Conservation (phyloP, 192 early-diverging fungal species). For the Coemansia sp. region DNA sequence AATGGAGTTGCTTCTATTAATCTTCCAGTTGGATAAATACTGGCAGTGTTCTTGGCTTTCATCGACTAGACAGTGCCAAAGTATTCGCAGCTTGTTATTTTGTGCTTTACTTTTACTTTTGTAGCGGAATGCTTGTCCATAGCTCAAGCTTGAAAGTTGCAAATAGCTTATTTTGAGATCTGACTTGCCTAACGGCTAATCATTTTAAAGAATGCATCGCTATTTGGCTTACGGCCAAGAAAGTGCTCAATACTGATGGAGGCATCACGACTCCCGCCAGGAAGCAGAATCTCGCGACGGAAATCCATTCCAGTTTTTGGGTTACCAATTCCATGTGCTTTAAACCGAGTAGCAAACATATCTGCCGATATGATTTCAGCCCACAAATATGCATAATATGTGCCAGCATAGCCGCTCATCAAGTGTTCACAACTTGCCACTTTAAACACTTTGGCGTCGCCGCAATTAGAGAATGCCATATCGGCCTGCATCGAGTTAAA, state of each 20-base stretch:
- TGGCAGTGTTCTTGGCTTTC: not conserved
- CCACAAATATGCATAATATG: constrained; percentile 71
- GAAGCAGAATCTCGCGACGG: constrained; percentile 13
- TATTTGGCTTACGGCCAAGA: constrained; percentile 8
- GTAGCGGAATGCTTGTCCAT: not conserved
- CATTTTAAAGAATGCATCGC: constrained; percentile 2
- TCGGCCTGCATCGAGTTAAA: constrained; percentile 30
- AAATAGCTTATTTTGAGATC: not conserved
- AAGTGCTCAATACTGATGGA: constrained; percentile 1
- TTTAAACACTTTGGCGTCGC: constrained; percentile 43
- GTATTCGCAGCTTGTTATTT: not conserved
- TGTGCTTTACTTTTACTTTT: not conserved
- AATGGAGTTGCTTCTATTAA: not conserved
- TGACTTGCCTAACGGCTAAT: not conserved
- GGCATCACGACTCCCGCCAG: constrained; percentile 4
- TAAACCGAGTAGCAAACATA: constrained; percentile 68
- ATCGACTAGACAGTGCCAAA: not conserved
- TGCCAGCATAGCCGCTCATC: constrained; percentile 65
- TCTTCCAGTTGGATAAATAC: not conserved
- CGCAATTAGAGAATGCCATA: not conserved
- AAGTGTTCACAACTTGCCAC: constrained; percentile 56
- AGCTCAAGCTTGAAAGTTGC: not conserved
- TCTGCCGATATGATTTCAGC: constrained; percentile 72
- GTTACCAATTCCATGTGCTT: constrained; percentile 51
- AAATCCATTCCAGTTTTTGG: constrained; percentile 4